Evolutionary conservation across 176 grass and related monocot genomes (phyloP).

Genomic region (Paspalum notatum): DNA sequence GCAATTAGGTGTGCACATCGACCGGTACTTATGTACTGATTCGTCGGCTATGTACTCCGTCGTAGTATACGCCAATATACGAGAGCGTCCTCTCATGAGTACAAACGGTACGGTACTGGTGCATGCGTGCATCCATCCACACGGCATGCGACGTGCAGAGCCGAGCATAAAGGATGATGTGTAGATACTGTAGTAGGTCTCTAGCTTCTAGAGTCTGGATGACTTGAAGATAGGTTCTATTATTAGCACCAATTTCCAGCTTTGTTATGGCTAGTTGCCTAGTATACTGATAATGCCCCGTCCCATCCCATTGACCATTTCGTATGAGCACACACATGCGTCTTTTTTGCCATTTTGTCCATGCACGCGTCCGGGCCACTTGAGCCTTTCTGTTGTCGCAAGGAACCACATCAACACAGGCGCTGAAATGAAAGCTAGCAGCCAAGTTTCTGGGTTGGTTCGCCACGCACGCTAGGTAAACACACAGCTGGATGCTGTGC

Average conservation of each 20-base stretch:
- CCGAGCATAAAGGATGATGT: not conserved
- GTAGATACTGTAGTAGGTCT: not conserved
- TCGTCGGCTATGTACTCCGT: no score
- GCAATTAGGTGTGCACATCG: not conserved
- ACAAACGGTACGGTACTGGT: not conserved
- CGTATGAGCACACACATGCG: constrained; percentile 4
- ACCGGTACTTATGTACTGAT: not conserved
- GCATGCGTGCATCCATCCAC: not conserved
- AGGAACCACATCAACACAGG: not conserved
- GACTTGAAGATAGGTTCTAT: not conserved
- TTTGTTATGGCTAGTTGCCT: not conserved
- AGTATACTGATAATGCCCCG: not conserved
- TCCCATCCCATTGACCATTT: constrained; percentile 24
- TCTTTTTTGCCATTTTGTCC: constrained; percentile 11
- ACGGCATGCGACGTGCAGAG: not conserved
- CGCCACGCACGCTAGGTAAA: constrained; percentile 2
- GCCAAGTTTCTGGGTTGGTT: not conserved
- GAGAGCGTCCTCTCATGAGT: not conserved
- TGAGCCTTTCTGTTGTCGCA: constrained; percentile 7
- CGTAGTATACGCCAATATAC: not conserved
- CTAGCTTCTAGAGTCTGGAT: not conserved
- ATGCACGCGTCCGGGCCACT: constrained; percentile 11
- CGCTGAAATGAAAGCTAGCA: no score
- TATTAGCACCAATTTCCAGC: not conserved
- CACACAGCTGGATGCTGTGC: not conserved